Conservation (phyloP, 225 moss, liverwort and hornwort genomes). For the Asterella californica region DNA sequence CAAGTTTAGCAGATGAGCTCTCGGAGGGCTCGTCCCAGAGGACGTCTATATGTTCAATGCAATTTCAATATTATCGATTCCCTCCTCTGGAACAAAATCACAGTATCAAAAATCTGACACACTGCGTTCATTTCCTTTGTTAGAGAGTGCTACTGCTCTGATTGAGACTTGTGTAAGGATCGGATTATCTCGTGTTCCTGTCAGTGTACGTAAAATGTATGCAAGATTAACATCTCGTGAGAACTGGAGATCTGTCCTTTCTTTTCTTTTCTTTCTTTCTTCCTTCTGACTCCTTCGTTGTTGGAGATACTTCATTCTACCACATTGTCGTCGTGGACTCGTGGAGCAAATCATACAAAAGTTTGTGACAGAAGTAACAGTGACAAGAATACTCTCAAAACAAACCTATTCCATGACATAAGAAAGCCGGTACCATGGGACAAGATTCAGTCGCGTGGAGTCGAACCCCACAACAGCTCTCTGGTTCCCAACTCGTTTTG, state of each 20-base stretch:
- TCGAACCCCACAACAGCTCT: no score
- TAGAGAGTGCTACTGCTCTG: background rate
- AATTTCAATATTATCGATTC: background rate
- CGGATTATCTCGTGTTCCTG: conserved; percentile 1
- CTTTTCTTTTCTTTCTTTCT: background rate
- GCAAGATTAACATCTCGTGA: background rate
- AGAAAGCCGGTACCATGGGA: no score
- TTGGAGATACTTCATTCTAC: background rate
- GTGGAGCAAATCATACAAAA: background rate
- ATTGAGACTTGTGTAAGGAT: background rate
- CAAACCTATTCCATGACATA: no score
- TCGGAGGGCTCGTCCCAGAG: background rate
- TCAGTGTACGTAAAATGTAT: background rate
- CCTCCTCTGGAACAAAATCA: no score
- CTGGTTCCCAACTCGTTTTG: no score
- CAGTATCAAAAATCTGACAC: background rate
- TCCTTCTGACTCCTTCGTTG: conserved; percentile 1
- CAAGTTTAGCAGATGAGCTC: no score
- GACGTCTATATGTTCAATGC: background rate
- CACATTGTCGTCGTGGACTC: background rate
- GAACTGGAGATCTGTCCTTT: no score
- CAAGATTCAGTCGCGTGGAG: no score
- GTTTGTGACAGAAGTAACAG: background rate
- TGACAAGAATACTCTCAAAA: background rate
- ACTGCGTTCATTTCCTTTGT: background rate